Evolutionary conservation across 305 asterid species (phyloP), one percentile per base, ranked within the genome.

Genomic region (Andrographis paniculata): DNA sequence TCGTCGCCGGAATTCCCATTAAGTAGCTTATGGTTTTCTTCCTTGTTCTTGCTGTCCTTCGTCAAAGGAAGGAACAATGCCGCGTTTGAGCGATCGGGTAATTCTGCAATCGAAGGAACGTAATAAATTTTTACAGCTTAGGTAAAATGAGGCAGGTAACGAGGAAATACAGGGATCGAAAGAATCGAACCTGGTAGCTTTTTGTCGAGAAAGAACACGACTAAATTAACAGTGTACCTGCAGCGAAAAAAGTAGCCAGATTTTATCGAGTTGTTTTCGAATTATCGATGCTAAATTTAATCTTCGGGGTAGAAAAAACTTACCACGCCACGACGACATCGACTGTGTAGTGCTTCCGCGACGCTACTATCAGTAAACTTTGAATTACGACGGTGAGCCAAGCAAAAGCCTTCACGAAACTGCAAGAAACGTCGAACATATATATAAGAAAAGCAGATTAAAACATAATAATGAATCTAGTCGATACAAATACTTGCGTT

Each of bases 321-420:
- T 72, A 87, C 94, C 97, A 89, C 62, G 95, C 97, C 60, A 89
- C 97, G 1, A 89, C 74, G 1, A 89, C 85, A 55, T 89, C 97
- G 20, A 89, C 97, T 6, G 91, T 79, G 67, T 89, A 88, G 71
- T 88, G 97, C 61, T 88, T 88, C 17, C 93, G 91, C 6, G 97
- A 85, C 21, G 95, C 95, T 46, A 89, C 64, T 20, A 89, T 89
- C 87, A 89, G 72, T 56, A 89, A 68, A 71, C 97, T 89, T 56
- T 89, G 97, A 42, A 74, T 64, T 44, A 89, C 52, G 33, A 67
- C 93, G 8, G 69, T 65, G 24, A 89, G 42, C 97, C 97, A 89
- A 15, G 94, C 91, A 42, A 72, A 62, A 51, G 79, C 89, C 75
- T 85, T 89, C 57, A 85, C 54, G 30, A 82, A 74, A 71, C 97